phyloP scores from a whole-genome alignment of 208 protist genomes.

The Leishmania braziliensis region DNA sequence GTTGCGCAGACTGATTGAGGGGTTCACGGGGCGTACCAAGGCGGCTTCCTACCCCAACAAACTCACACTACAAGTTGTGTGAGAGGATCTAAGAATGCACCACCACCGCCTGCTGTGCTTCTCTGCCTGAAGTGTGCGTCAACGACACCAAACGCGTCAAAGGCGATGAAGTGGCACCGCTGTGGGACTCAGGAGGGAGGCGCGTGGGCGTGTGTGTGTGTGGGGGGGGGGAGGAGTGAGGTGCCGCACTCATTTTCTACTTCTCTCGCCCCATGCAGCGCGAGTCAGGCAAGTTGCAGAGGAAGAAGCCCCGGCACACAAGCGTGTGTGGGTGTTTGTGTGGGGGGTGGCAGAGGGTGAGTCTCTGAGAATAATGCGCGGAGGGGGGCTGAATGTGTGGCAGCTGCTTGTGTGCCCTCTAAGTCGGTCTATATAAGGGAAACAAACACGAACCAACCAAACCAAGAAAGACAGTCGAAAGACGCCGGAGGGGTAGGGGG shows the following conservation, averaged over 20 bases:
- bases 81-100: not conserved
- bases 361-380: not conserved
- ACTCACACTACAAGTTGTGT: not conserved
- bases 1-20: not conserved
- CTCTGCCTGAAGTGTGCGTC: not conserved
- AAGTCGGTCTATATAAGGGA: not conserved
- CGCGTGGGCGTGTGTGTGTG: slow-evolving; percentile 4
- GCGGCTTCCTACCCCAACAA: not conserved
- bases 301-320: too few relatives aligned
- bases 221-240: not conserved
- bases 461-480: not conserved
- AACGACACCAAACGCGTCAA: not conserved
- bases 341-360: not conserved
- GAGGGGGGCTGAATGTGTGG: not conserved
- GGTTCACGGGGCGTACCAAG: not conserved
- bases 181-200: not conserved
- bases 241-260: too few relatives aligned
- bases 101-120: not conserved
- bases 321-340: too few relatives aligned
- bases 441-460: not conserved
- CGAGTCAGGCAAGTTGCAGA: too few relatives aligned
- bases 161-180: not conserved
- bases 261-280: too few relatives aligned
- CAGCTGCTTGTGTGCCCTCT: not conserved
- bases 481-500: too few relatives aligned